These are phyloP conservation scores for Tubosaeta sp. DNA, from an alignment of 768 basidiomycete genomes.

Conservation along the genomic window DNA sequence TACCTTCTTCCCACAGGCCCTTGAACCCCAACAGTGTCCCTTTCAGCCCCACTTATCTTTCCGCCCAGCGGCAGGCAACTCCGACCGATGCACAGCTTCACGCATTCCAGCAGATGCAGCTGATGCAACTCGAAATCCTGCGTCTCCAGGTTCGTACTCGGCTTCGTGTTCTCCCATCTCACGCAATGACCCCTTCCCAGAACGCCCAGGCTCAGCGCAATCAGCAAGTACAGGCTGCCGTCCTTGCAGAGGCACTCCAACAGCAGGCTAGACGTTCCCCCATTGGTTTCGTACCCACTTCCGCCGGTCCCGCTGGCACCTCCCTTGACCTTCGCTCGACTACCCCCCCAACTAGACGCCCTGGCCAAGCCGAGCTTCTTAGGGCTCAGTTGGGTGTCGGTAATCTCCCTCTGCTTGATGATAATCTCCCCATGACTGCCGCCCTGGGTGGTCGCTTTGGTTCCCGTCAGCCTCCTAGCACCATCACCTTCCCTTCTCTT, in stretches of 20 bases:
- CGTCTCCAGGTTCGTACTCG: constrained; percentile 62
- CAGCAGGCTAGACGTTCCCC: constrained; percentile 42
- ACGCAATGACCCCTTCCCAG: constrained; percentile 32
- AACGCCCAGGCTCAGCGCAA: constrained; percentile 59
- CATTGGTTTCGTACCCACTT: constrained; percentile 46
- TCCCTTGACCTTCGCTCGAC: constrained; percentile 63
- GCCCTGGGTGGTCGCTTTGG: constrained; percentile 74
- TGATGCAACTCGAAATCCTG: constrained; percentile 81
- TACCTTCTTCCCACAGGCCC: constrained; percentile 50
- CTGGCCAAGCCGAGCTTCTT: constrained; percentile 64
- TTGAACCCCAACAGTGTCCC: constrained; percentile 49
- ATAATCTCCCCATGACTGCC: constrained; percentile 78
- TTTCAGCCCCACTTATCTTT: constrained; percentile 41
- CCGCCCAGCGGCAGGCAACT: constrained; percentile 36
- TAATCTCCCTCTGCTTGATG: constrained; percentile 35
- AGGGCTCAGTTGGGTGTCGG: constrained; percentile 53
- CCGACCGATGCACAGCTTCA: constrained; percentile 49
- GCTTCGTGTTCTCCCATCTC: neutral
- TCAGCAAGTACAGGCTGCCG: constrained; percentile 65
- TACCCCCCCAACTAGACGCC: constrained; percentile 59
- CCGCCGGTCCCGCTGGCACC: constrained; percentile 65
- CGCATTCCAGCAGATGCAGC: constrained; percentile 69
- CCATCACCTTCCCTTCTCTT: constrained; percentile 36
- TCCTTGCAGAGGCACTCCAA: constrained; percentile 54
- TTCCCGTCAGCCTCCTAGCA: constrained; percentile 45